These are phyloP conservation scores for Crithidia expoeki DNA, from an alignment of 208 protist species.

Conservation along the genomic window DNA sequence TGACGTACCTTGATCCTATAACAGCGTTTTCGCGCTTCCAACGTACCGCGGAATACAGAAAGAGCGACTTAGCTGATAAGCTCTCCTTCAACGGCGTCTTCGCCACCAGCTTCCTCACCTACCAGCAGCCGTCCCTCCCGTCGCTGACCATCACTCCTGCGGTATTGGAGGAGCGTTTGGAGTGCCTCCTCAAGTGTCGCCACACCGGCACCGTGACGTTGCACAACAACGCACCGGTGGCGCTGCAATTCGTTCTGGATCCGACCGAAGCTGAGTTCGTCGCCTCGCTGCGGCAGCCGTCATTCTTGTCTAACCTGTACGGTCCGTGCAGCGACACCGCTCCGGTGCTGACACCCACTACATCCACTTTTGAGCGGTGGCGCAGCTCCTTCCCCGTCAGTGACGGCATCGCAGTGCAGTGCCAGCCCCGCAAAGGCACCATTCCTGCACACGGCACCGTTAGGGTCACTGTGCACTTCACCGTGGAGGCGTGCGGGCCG, in stretches of 20 bases:
- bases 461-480: constrained; percentile 68
- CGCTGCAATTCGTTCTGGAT: constrained; percentile 78
- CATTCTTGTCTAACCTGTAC: constrained; percentile 1
- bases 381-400: constrained; percentile 30
- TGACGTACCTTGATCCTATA: constrained; percentile 35
- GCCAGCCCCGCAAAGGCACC: constrained; percentile 65
- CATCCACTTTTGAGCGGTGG: constrained; percentile 33
- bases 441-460: constrained; percentile 53
- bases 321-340: not conserved
- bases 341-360: constrained; percentile 3
- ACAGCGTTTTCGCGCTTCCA: constrained; percentile 27
- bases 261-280: constrained; percentile 53
- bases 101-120: constrained; percentile 77
- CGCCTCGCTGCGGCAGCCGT: constrained; percentile 17
- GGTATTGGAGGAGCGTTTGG: constrained; percentile 72
- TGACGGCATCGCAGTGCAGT: constrained; percentile 57
- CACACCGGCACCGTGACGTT: constrained; percentile 75
- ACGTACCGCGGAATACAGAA: not conserved
- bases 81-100: constrained; percentile 45
- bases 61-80: not conserved
- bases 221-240: constrained; percentile 72
- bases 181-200: constrained; percentile 73
- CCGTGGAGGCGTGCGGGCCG: constrained; percentile 49
- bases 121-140: constrained; percentile 66
- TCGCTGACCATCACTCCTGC: constrained; percentile 63